phyloP scores from a whole-genome alignment of 2,329 filamentous ascomycete species.

The Aureobasidium musti region DNA sequence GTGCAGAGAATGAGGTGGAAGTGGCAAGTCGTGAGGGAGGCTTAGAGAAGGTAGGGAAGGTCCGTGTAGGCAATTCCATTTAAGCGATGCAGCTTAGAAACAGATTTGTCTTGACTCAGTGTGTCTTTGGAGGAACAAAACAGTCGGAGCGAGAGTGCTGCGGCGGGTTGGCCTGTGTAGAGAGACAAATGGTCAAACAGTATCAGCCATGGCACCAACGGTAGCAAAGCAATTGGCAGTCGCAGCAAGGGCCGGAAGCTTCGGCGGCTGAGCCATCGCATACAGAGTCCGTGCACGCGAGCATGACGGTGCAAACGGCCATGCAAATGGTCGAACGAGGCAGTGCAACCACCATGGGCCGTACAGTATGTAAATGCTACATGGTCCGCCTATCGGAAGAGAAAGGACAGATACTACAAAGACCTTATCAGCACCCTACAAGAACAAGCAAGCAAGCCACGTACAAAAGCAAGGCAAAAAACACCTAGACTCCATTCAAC shows the following conservation, averaged over 20 bases:
- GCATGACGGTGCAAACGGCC: background rate
- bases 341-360: slow-evolving; percentile 5
- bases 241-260: background rate
- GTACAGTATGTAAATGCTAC: slow-evolving; percentile 5
- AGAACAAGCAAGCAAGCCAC: background rate
- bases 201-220: slow-evolving; percentile 1
- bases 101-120: background rate
- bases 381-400: background rate
- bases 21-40: background rate
- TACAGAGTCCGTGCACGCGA: slow-evolving; percentile 7
- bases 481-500: background rate
- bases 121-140: background rate
- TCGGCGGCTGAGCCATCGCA: slow-evolving; percentile 16
- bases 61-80: slow-evolving; percentile 8
- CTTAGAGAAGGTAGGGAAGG: slow-evolving; percentile 4
- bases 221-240: background rate
- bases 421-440: background rate
- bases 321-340: slow-evolving; percentile 4
- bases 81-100: background rate
- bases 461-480: background rate
- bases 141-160: slow-evolving; percentile 1
- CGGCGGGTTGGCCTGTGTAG: background rate
- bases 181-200: slow-evolving; percentile 7
- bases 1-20: slow-evolving; percentile 1
- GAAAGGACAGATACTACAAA: background rate